These are phyloP conservation scores for Flagelloscypha sp. DNA, from an alignment of 768 basidiomycete species.

Conservation along the genomic window DNA sequence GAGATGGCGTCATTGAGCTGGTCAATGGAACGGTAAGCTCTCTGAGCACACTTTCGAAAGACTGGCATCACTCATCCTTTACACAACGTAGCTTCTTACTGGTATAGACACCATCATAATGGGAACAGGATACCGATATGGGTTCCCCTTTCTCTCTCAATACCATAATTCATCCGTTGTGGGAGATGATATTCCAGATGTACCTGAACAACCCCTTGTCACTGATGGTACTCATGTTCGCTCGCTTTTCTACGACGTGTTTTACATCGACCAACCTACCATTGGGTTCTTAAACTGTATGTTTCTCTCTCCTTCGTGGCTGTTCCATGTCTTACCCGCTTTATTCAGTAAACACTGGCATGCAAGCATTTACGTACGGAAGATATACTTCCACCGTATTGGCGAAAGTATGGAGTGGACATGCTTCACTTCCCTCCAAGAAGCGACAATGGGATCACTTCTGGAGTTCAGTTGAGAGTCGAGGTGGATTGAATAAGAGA, in stretches of 20 bases:
- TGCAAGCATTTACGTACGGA: constrained; percentile 30
- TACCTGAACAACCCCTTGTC: constrained; percentile 22
- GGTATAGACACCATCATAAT: constrained; percentile 30
- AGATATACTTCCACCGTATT: constrained; percentile 28
- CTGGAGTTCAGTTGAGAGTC: constrained; percentile 20
- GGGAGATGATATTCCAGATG: constrained; percentile 9
- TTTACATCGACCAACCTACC: constrained; percentile 39
- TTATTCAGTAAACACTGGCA: constrained; percentile 28
- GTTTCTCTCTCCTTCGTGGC: constrained; percentile 6
- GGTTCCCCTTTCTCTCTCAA: constrained; percentile 35
- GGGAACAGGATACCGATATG: constrained; percentile 33
- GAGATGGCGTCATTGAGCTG: constrained; percentile 24
- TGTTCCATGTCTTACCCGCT: neutral
- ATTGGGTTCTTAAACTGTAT: constrained; percentile 30
- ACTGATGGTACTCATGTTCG: constrained; percentile 33
- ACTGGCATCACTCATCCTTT: constrained; percentile 1
- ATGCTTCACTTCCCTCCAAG: constrained; percentile 25
- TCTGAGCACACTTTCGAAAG: too few relatives aligned
- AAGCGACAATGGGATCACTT: constrained; percentile 25
- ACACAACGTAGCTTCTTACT: constrained; percentile 17
- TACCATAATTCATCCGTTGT: constrained; percentile 23
- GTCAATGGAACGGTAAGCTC: constrained; percentile 27
- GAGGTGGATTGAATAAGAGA: constrained; percentile 27
- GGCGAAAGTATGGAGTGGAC: constrained; percentile 29
- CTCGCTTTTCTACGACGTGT: constrained; percentile 29